phyloP scores from a whole-genome alignment of 352 stramenopile genomes.

The Peronospora destructor region DNA sequence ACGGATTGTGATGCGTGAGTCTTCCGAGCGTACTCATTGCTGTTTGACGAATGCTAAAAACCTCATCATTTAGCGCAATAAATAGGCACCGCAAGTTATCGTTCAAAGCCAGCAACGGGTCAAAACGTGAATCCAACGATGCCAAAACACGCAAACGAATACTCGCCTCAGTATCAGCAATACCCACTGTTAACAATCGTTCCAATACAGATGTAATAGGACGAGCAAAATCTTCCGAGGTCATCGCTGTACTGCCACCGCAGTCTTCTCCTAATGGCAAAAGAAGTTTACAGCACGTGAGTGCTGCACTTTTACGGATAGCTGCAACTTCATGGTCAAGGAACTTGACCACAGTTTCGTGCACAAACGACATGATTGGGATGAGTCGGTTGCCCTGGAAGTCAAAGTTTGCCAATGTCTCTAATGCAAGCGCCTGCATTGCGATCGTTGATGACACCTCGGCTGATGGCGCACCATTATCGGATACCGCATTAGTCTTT shows the following conservation, averaged over 20 bases:
- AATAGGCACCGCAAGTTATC: slow-evolving; percentile 83
- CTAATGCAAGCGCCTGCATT: slow-evolving; percentile 79
- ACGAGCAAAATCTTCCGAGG: slow-evolving; percentile 62
- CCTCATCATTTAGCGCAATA: slow-evolving; percentile 82
- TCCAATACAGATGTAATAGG: slow-evolving; percentile 73
- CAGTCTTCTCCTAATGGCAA: slow-evolving; percentile 63
- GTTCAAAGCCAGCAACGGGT: slow-evolving; percentile 70
- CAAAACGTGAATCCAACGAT: slow-evolving; percentile 76
- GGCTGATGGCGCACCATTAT: slow-evolving; percentile 33
- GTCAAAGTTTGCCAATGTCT: slow-evolving; percentile 82
- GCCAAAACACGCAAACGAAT: slow-evolving; percentile 76
- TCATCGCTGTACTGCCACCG: slow-evolving; percentile 33
- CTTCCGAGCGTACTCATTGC: slow-evolving; percentile 84
- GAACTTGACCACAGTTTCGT: slow-evolving; percentile 84
- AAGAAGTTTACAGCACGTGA: slow-evolving; percentile 83
- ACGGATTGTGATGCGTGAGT: slow-evolving; percentile 81
- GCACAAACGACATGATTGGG: slow-evolving; percentile 84
- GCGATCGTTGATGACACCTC: slow-evolving; percentile 47
- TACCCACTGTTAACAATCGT: slow-evolving; percentile 74
- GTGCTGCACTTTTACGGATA: slow-evolving; percentile 81
- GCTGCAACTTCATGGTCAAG: slow-evolving; percentile 78
- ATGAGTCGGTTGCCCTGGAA: slow-evolving; percentile 82
- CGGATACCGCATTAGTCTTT: slow-evolving; percentile 39
- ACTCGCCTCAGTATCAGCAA: slow-evolving; percentile 79
- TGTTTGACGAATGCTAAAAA: slow-evolving; percentile 84